Conservation (phyloP, 495 filamentous ascomycete genomes). For the Penicillium pulvis region DNA sequence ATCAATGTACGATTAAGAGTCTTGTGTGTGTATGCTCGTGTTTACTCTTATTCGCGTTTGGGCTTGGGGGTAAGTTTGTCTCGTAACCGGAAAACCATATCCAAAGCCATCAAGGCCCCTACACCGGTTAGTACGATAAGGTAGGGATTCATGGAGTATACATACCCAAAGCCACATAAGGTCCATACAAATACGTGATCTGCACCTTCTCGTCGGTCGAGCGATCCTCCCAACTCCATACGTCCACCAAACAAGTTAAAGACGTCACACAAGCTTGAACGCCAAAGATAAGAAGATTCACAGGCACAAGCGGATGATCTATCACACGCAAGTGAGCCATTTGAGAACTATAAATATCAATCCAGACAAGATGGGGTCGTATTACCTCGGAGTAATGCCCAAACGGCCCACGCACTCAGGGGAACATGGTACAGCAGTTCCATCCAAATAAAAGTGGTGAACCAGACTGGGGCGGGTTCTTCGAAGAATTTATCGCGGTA, state of each 20-base stretch:
- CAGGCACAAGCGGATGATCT: conserved; percentile 62
- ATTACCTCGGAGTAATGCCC: conserved; percentile 55
- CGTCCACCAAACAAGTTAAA: conserved; percentile 64
- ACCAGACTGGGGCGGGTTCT: conserved; percentile 65
- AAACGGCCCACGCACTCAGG: conserved; percentile 63
- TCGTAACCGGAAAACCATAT: conserved; percentile 53
- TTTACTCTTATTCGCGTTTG: conserved; percentile 34
- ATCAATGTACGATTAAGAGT: conserved; percentile 25
- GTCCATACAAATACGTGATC: conserved; percentile 64
- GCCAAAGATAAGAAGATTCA: conserved; percentile 70
- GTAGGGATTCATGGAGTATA: neutral
- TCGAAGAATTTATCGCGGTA: conserved; percentile 80
- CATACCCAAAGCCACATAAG: conserved; percentile 74
- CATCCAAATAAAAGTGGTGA: conserved; percentile 65
- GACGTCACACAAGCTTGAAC: conserved; percentile 74
- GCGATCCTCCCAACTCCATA: conserved; percentile 59
- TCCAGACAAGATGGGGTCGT: neutral
- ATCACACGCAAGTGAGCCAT: neutral
- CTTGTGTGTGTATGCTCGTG: neutral
- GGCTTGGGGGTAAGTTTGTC: conserved; percentile 32
- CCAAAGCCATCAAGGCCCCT: conserved; percentile 59
- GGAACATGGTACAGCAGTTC: conserved; percentile 73
- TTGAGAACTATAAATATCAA: neutral
- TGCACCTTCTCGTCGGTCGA: conserved; percentile 57
- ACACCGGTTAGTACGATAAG: neutral